A percentile compares a stretch with the other conserved stretches of the same genome.
phyloP scores from a whole-genome alignment of 2,329 filamentous ascomycete genomes.

The Ophiocordyceps robertsii region DNA sequence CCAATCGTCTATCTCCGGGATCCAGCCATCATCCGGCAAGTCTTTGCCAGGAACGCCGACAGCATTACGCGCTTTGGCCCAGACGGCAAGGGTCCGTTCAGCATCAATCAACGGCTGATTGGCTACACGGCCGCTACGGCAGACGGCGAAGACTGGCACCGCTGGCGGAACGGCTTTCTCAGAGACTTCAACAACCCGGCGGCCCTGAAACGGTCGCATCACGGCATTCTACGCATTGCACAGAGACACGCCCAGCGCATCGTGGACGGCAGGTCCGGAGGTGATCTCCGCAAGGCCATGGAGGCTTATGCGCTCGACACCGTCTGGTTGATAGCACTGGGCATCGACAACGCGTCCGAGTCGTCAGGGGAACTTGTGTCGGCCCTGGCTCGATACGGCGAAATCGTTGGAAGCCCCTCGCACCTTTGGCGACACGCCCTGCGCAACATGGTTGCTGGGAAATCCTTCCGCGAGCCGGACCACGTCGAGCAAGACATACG shows the following conservation, averaged over 20 bases:
- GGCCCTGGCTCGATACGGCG: background rate
- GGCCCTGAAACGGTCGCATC: background rate
- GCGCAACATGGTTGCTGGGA: background rate
- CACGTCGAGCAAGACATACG: background rate
- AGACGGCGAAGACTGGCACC: conserved; percentile 2
- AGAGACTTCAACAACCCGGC: background rate
- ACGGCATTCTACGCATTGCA: background rate
- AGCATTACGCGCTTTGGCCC: conserved; percentile 1
- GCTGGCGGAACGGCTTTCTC: conserved; percentile 2
- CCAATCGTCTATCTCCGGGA: conserved; percentile 2
- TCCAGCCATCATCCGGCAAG: conserved; percentile 1
- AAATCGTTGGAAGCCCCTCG: conserved; percentile 1
- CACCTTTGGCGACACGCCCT: conserved; percentile 2
- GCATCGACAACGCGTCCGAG: conserved; percentile 1
- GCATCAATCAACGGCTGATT: background rate
- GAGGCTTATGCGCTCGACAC: conserved; percentile 2
- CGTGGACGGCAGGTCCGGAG: background rate
- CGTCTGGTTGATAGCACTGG: conserved; percentile 1
- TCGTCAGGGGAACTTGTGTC: background rate
- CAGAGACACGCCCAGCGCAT: background rate
- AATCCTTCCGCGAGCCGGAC: background rate
- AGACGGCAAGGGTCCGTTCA: conserved; percentile 1
- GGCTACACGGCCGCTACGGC: conserved; percentile 2
- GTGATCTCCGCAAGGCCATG: background rate
- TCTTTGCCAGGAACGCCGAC: background rate